phyloP scores from a whole-genome alignment of 2,329 filamentous ascomycete species.

The Pseudogymnoascus sp. region DNA sequence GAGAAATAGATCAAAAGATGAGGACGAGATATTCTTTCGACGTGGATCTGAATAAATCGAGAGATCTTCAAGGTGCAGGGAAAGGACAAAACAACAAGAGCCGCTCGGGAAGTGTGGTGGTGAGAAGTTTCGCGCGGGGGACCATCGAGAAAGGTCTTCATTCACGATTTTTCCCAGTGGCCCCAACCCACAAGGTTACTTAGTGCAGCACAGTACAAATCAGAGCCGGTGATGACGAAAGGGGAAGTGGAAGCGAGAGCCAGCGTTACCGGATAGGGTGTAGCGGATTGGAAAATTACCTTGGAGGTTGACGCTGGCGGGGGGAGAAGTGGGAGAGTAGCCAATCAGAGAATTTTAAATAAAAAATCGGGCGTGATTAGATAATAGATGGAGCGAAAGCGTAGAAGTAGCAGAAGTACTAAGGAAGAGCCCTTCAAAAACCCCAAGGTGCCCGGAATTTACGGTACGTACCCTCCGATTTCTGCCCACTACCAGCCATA shows the following conservation, averaged over 20 bases:
- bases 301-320: not conserved
- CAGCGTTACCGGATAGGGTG: not conserved
- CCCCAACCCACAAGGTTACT: conserved; percentile 3
- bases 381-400: not conserved
- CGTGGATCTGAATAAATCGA: not conserved
- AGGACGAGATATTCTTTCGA: not conserved
- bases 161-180: conserved; percentile 2
- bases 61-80: not conserved
- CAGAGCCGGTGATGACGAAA: not conserved
- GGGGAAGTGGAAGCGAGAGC: not conserved
- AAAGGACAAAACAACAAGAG: not conserved
- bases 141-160: not conserved
- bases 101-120: not conserved
- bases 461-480: not conserved
- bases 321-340: not conserved
- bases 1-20: not conserved
- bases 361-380: not conserved
- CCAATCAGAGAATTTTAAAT: not conserved
- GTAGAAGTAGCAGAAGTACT: no score
- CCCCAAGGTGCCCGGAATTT: not conserved
- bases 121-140: conserved; percentile 1
- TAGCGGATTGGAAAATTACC: not conserved
- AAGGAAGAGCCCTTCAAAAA: not conserved
- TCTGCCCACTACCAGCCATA: not conserved
- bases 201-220: conserved; percentile 2